phyloP scores from a whole-genome alignment of 2,329 filamentous ascomycete species.

The Triangularia setosa region DNA sequence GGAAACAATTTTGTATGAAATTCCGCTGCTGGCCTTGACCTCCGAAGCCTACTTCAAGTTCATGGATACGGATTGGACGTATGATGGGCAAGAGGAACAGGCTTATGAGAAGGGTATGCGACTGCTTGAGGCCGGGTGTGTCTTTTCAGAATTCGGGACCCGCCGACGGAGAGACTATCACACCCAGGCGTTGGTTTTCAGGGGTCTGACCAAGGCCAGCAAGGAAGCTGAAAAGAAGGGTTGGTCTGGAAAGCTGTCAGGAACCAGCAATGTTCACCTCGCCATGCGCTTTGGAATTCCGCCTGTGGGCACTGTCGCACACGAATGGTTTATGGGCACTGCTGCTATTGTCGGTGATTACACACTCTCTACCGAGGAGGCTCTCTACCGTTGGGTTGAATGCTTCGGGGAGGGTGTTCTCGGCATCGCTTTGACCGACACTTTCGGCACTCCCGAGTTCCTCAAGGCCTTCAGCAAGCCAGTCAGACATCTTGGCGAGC shows the following conservation, averaged over 20 bases:
- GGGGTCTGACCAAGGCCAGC: constrained; percentile 75
- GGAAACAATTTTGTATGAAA: constrained; percentile 96
- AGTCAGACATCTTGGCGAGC: constrained; percentile 43
- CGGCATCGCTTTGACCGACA: constrained; percentile 89
- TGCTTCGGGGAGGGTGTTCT: constrained; percentile 85
- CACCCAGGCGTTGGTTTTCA: constrained; percentile 87
- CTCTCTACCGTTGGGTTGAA: constrained; percentile 81
- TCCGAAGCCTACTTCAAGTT: constrained; percentile 98
- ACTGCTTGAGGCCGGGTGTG: constrained; percentile 76
- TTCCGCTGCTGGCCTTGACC: constrained; percentile 84
- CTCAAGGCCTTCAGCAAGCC: constrained; percentile 76
- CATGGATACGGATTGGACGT: constrained; percentile 87
- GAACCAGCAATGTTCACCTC: constrained; percentile 95
- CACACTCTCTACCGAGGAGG: constrained; percentile 75
- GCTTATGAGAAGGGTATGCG: constrained; percentile 76
- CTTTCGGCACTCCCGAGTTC: constrained; percentile 89
- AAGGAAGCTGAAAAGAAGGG: constrained; percentile 64
- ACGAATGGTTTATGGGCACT: constrained; percentile 99
- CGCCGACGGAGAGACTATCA: constrained; percentile 87
- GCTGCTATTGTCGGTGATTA: constrained; percentile 89
- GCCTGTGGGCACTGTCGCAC: constrained; percentile 83
- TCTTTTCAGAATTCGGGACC: constrained; percentile 92
- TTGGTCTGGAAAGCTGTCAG: constrained; percentile 69
- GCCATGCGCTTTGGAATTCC: constrained; percentile 86
- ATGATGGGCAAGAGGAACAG: constrained; percentile 79